Percentiles rank a stretch among this genome's conserved stretches.
Conservation (phyloP, 371 early-diverging fungal species). For the Saksenaea vasiformis region DNA sequence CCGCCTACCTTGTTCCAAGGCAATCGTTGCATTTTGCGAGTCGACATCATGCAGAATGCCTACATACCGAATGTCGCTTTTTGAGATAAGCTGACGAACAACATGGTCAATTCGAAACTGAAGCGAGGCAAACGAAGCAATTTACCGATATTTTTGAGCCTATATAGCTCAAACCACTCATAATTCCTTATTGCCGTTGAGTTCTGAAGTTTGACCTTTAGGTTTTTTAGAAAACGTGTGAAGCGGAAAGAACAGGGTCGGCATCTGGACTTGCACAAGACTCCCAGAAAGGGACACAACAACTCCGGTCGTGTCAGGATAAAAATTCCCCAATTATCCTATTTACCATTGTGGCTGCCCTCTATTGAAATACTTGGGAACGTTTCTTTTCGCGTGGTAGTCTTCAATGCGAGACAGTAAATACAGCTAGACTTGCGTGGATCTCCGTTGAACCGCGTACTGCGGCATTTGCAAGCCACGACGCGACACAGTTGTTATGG, state of each 20-base stretch:
- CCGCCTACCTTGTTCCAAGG: slow-evolving; percentile 79
- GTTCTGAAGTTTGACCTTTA: not conserved
- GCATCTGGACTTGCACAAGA: not conserved
- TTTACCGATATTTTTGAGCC: slow-evolving; percentile 28
- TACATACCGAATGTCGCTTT: slow-evolving; percentile 81
- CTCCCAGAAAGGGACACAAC: not conserved
- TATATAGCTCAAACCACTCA: slow-evolving; percentile 23
- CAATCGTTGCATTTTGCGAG: slow-evolving; percentile 76
- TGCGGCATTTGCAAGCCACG: too few species aligned
- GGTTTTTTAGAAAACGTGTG: not conserved
- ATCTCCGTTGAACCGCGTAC: too few species aligned
- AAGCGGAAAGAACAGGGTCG: not conserved
- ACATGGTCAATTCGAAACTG: not conserved
- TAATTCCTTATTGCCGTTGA: slow-evolving; percentile 1
- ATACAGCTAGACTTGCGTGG: too few species aligned
- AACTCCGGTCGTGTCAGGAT: too few species aligned
- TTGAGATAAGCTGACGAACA: slow-evolving; percentile 20
- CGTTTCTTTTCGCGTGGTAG: too few species aligned
- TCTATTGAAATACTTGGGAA: too few species aligned
- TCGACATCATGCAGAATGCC: slow-evolving; percentile 83
- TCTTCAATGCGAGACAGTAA: too few species aligned
- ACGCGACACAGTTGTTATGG: too few species aligned
- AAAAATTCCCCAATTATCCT: too few species aligned
- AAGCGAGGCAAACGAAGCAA: not conserved
- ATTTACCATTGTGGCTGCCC: too few species aligned